Base-by-base conservation (phyloP, 805 yeast genomes). In the Hagleromyces aurorensis region DNA sequence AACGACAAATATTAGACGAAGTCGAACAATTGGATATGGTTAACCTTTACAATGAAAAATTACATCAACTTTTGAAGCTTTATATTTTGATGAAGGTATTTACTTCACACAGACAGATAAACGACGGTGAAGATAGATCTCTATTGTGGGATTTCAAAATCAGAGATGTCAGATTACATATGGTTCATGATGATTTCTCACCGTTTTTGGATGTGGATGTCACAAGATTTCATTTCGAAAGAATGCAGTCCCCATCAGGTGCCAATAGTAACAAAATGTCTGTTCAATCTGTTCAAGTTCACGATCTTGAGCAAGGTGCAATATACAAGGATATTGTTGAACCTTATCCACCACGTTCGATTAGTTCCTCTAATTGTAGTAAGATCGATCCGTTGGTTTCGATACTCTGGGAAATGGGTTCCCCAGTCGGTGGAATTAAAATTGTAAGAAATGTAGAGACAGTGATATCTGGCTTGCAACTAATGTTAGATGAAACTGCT, bases 391-490 rank as follows among this genome's bases (percentile, higher is more conserved):
- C 59, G 19, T 53, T 72, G 37, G 51, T 78, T 6, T 54, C 57
- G 5, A 54, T 76, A 2, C 49, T 58, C 7, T 87, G 97, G 97
- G 69, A 73, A n/a, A 72, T 81, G 76, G 70, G 79, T 30, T 73
- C 71, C 32, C 85, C 94, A 0, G 79, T 89, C 33, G 97, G 96
- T 18, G 97, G 97, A 7, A 85, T 87, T 29, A 70, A 81, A n/a
- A 76, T 87, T 14, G 64, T 87, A 58, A 75, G 74, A 36, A 61
- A 68, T 29, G 76, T 84, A 14, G 71, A 71, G 20, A 62, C 83
- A 12, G 54, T 59, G 2, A 52, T 84, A 11, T 67, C 70, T 30
- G 95, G 95, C 1, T 45, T 87, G 37, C 73, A 72, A 36, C 44
- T 89, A 3, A 80, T 78, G 40, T 52, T 89, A 21, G 96, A 87